Base-by-base conservation (phyloP, 768 basidiomycete species). In the Leccinellum rugosiceps region DNA sequence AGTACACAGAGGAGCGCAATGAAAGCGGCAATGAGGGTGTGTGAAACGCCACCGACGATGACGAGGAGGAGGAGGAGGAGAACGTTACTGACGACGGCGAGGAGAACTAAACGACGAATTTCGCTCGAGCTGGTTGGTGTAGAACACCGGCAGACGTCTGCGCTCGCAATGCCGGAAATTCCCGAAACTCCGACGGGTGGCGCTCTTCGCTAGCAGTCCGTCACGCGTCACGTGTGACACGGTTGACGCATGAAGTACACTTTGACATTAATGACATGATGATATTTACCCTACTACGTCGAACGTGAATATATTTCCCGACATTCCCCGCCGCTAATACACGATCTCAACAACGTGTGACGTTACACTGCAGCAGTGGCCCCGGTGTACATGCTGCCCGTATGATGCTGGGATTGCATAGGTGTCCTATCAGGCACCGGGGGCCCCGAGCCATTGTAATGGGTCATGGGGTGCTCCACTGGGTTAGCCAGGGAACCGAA, bases 131-230 rank as follows among this genome's bases (percentile, higher is more conserved):
- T 62, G 55, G 53, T 19, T 43, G 41, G 52, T 56, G 30, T 47
- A 32, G 51, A 43, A 46, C 54, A 38, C 53, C 49, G 57, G 50
- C 58, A 35, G 38, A 31, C 44, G 55, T 52, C 54, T 50, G 54
- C 47, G 45, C 52, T 58, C 62, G 56, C 63, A 63, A 55, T 44
- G 14, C 57, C 70, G 70, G 68, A 26, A 31, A 35, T 53, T 56
- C 61, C 70, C 68, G 68, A 63, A 70, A 70, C 70, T 72, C 70
- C 70, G 70, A 65, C 52, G 2, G n/a, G 64, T 66, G 67, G 65
- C 67, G 52, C 50, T 35, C 11, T 21, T 32, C 38, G 19, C 19
- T 28, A 15, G 26, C 43, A 4, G 13, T 45, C 21, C 21, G 8
- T 11, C 23, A 46, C 23, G 2, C 8, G 14, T 47, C 21, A 28